These are phyloP conservation scores for Debaryomyces sp. DNA, from an alignment of 1,139 yeast species.

Conservation along the genomic window DNA sequence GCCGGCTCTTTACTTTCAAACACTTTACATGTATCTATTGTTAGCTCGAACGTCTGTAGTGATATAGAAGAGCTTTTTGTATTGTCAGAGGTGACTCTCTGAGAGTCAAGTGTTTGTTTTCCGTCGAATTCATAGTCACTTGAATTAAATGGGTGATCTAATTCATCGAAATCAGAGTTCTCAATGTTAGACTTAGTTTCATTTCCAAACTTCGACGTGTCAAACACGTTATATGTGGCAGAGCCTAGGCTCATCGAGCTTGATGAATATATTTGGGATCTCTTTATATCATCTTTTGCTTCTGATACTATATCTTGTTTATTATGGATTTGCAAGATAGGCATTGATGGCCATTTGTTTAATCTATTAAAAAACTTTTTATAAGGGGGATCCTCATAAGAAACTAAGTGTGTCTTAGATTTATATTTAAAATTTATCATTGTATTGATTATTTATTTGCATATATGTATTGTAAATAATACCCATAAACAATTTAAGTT, in stretches of 20 bases:
- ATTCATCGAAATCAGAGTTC: background rate
- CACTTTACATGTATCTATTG: background rate
- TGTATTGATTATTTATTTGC: background rate
- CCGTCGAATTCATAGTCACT: background rate
- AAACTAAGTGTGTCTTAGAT: background rate
- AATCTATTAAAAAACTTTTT: background rate
- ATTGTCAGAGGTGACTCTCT: background rate
- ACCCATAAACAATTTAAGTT: background rate
- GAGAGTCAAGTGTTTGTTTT: background rate
- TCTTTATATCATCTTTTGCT: background rate
- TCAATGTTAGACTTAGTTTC: background rate
- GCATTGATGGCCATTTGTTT: background rate
- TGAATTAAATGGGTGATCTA: background rate
- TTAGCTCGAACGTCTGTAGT: background rate
- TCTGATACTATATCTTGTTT: background rate
- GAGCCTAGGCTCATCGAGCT: background rate
- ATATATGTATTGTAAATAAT: background rate
- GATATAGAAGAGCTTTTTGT: background rate
- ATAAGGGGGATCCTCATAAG: background rate
- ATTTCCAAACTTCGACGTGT: too few species aligned
- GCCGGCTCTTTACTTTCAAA: background rate
- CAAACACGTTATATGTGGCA: background rate
- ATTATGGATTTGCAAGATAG: background rate
- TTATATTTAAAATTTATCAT: background rate
- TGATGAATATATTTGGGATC: background rate